Base-by-base conservation (phyloP, 192 early-diverging fungal species). In the Coemansia sp. region DNA sequence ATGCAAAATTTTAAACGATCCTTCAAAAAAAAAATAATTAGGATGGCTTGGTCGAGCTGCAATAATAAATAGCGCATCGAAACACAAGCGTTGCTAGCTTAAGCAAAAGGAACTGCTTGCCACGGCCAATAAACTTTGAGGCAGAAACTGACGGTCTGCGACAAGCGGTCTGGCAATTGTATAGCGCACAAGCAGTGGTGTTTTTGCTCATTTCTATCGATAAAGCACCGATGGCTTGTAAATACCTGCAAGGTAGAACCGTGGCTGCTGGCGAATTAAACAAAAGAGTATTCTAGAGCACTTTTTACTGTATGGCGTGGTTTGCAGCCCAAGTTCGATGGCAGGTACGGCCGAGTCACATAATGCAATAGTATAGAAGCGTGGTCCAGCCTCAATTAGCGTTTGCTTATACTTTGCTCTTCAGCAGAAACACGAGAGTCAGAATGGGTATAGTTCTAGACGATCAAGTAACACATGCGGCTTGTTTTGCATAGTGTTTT, bases 161-260 rank as follows among this genome's bases (percentile, higher is more conserved):
- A 24, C 21, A 24, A 48, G 12, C 46, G 46, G 46, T 48, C 46
- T 48, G 46, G 46, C 14, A 48, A 48, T 48, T 48, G 46, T 48
- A 12, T 23, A 11, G 22, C 18, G 24, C 24, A 48, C 46, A 48
- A 48, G 5, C 46, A 48, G 22, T 12, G 14, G 0, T 24, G 6
- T 23, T 48, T 48, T 19, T 48, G 24, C 7, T 23, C 22, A 48
- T 48, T 48, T 24, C 18, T 48, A 48, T 48, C 46, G 24, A 48
- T 48, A 48, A 10, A 21, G 4, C 10, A 19, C 11, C 24, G 22
- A 23, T 48, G 46, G 46, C 22, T 25, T 48, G 22, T 25, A 23
- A 48, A 48, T 48, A 48, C 11, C 46, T 23, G 46, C 22, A 40
- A 16, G 24, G 6, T 48, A 21, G 19, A 46, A 14, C 46, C 10